These are phyloP conservation scores for Vanderwaltozyma verrucispora DNA, from an alignment of 805 yeast species.

Conservation along the genomic window DNA sequence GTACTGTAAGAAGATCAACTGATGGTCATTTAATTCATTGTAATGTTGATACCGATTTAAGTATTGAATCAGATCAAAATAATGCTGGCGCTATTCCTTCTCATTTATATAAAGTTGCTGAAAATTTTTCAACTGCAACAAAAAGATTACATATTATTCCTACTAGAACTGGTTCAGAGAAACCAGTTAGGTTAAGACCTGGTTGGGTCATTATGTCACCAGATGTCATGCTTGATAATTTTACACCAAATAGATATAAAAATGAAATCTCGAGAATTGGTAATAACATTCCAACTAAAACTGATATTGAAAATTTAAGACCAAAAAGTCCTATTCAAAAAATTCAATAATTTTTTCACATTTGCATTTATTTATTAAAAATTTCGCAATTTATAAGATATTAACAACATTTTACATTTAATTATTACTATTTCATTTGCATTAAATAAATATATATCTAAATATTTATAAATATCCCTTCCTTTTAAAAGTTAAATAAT, in stretches of 20 bases:
- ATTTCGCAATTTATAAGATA: too few relatives aligned
- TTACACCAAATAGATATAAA: conserved; percentile 39
- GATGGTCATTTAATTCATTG: conserved; percentile 85
- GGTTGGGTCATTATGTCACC: conserved; percentile 94
- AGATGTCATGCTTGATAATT: conserved; percentile 66
- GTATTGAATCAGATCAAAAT: conserved; percentile 44
- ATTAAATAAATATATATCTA: too few relatives aligned
- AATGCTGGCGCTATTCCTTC: conserved; percentile 52
- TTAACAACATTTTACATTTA: too few relatives aligned
- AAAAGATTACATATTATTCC: conserved; percentile 82
- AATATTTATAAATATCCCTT: too few relatives aligned
- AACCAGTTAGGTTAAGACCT: conserved; percentile 54
- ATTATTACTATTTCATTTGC: background rate
- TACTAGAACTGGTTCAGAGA: conserved; percentile 51
- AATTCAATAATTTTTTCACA: conserved; percentile 2
- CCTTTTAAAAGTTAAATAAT: too few relatives aligned
- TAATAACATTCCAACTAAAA: conserved; percentile 51
- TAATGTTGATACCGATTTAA: conserved; percentile 82
- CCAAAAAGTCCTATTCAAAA: conserved; percentile 65
- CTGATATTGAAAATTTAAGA: conserved; percentile 68
- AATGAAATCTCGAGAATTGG: conserved; percentile 37
- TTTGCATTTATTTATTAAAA: too few relatives aligned
- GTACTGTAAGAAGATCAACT: conserved; percentile 78
- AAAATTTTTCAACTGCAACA: conserved; percentile 76
- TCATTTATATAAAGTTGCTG: conserved; percentile 70